Conservation (phyloP, 129 eudicot genomes). For the Gnaphalium uliginosum region DNA sequence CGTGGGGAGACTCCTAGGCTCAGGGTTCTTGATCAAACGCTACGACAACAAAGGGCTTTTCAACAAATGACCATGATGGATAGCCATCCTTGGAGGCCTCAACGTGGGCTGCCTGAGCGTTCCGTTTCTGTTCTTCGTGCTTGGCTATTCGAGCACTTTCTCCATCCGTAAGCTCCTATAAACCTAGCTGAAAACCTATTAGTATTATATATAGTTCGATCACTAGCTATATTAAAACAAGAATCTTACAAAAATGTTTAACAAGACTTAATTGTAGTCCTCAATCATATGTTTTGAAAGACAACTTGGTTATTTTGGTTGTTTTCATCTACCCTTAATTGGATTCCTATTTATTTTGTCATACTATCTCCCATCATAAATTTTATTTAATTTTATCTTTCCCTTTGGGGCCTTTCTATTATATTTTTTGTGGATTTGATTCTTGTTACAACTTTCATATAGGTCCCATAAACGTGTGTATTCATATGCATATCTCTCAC, state of each 20-base stretch:
- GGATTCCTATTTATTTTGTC: constrained; percentile 51
- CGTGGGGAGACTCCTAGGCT: constrained; percentile 95
- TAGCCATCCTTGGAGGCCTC: constrained; percentile 98
- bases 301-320: constrained; percentile 41
- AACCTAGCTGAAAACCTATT: background rate
- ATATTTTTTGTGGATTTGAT: constrained; percentile 63
- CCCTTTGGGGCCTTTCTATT: constrained; percentile 41
- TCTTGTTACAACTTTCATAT: constrained; percentile 44
- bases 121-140: constrained; percentile 99
- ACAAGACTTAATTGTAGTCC: constrained; percentile 13
- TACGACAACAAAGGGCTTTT: constrained; percentile 86
- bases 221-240: background rate
- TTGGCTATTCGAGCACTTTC: constrained; percentile 99
- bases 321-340: constrained; percentile 45
- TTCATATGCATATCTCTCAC: constrained; percentile 29
- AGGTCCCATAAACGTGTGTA: constrained; percentile 45
- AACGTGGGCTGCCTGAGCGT: constrained; percentile 90
- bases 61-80: constrained; percentile 97
- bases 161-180: constrained; percentile 71
- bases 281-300: constrained; percentile 41
- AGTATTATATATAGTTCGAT: background rate
- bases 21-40: constrained; percentile 80
- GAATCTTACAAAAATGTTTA: background rate
- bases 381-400: constrained; percentile 31
- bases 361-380: constrained; percentile 37